A percentile compares a stretch with the other conserved stretches of the same genome.
Conservation (phyloP, 192 early-diverging fungal genomes). For the Linderina pennispora region DNA sequence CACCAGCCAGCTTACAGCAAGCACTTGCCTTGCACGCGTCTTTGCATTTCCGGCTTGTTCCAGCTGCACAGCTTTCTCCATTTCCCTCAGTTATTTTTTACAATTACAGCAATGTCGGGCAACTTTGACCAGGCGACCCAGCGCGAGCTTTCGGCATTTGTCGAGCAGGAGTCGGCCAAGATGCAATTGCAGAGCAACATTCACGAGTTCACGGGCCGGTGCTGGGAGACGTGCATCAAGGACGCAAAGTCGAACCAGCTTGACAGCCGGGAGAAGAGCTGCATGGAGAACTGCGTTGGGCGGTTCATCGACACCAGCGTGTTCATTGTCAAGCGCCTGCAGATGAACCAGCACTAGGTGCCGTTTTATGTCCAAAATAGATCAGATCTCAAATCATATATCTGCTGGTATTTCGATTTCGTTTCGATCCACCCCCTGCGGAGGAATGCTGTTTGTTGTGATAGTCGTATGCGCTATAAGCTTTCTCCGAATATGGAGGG, state of each 20-base stretch:
- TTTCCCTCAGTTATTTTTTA: no score
- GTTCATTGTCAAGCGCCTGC: slow-evolving; percentile 54
- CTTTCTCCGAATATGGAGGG: no score
- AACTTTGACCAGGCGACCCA: slow-evolving; percentile 51
- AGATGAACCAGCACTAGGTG: slow-evolving; percentile 34
- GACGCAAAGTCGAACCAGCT: slow-evolving; percentile 45
- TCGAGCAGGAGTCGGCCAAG: slow-evolving; percentile 55
- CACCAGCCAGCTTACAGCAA: no score
- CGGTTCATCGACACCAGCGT: slow-evolving; percentile 63
- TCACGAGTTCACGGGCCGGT: slow-evolving; percentile 58
- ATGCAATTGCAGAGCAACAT: slow-evolving; percentile 53
- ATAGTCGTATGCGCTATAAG: no score
- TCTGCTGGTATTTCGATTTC: no score
- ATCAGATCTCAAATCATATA: no score
- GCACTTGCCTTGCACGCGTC: no score
- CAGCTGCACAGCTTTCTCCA: no score
- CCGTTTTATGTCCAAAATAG: no score
- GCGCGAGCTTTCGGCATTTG: slow-evolving; percentile 51
- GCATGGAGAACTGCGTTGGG: slow-evolving; percentile 65
- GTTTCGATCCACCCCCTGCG: no score
- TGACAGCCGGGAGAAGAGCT: slow-evolving; percentile 49
- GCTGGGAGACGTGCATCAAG: slow-evolving; percentile 66
- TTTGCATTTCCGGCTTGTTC: no score
- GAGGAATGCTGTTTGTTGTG: no score
- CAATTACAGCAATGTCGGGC: slow-evolving; percentile 5